Evolutionary conservation across 1,284 basidiomycete genomes (phyloP).

Genomic region (Kwoniella shivajii): DNA sequence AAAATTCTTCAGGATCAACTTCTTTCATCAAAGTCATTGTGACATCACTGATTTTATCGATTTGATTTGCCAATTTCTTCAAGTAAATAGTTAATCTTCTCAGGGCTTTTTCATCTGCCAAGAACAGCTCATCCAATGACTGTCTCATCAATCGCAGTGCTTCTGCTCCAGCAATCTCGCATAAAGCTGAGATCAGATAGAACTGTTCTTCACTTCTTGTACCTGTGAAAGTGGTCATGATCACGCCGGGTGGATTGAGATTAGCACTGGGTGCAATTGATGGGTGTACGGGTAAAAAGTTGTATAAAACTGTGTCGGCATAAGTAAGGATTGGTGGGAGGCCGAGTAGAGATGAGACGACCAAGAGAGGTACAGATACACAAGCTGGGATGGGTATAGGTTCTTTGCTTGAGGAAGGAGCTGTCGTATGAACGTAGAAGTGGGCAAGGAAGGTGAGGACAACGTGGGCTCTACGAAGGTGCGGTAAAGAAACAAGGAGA

Average conservation of each 20-base stretch:
- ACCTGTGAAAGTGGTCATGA: slow-evolving; percentile 72
- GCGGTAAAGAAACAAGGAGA: slow-evolving; percentile 63
- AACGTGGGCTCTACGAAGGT: slow-evolving; percentile 78
- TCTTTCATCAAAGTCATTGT: slow-evolving; percentile 69
- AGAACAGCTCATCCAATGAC: slow-evolving; percentile 89
- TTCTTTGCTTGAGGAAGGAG: slow-evolving; percentile 28
- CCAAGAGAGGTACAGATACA: slow-evolving; percentile 69
- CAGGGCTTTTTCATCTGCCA: slow-evolving; percentile 76
- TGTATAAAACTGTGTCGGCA: slow-evolving; percentile 91
- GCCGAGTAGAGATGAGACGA: slow-evolving; percentile 72
- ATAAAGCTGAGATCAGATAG: slow-evolving; percentile 83
- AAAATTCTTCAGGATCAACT: slow-evolving; percentile 80
- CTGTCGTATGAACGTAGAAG: slow-evolving; percentile 74
- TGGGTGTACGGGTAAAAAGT: slow-evolving; percentile 65
- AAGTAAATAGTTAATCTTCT: slow-evolving; percentile 75
- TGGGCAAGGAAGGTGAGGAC: slow-evolving; percentile 84
- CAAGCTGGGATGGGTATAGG: slow-evolving; percentile 23
- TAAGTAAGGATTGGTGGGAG: slow-evolving; percentile 91
- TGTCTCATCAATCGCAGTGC: slow-evolving; percentile 83
- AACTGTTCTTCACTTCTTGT: slow-evolving; percentile 86
- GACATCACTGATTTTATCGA: slow-evolving; percentile 66
- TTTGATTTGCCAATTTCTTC: slow-evolving; percentile 64
- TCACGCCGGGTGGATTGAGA: slow-evolving; percentile 56
- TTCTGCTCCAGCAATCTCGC: slow-evolving; percentile 85
- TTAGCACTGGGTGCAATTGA: slow-evolving; percentile 61